Evolutionary conservation across 371 early-diverging fungal species (phyloP), one percentile per base, ranked within the genome.

Genomic region (Mucor saturninus): DNA sequence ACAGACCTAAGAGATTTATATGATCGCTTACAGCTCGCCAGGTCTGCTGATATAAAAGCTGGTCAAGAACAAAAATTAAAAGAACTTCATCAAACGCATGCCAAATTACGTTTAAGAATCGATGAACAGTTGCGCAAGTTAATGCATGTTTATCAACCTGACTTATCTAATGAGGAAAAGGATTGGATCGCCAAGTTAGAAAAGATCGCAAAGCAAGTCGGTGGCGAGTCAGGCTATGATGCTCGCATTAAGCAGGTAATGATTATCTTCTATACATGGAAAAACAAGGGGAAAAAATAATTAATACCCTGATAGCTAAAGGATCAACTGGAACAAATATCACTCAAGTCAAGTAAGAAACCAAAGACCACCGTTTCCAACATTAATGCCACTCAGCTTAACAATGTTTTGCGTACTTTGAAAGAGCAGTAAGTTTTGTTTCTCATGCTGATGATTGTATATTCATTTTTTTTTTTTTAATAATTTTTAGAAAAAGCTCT

Each of bases 61-160:
- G 54, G 7, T 13, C 61, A 59, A 13, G 28, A 70, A n/a, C 40
- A 67, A 13, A 42, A 42, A 50, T 29, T 73, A 10, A 59, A 67
- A 10, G 40, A 62, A 3, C 45, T 69, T 14, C 45, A 56, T 26
- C 46, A 62, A 15, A 61, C 29, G 13, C 67, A 70, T 39, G 29
- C 54, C 11, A 64, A 67, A 29, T 52, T 73, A 21, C 38, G 67
- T n/a, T 35, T 71, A 54, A 64, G 67, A 13, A 61, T 67, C 29
- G 72, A 71, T 39, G 61, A 51, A 14, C 64, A 64, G 11, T 49
- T 71, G 40, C 61, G 64, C n/a, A 45, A 45, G n/a, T 26, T 67
- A 11, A 61, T 71, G 58, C 42, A 52, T 4, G 48, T 10, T 2
- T 71, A 67, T 42, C 72, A 67, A 14, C 72, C 72, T 38, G 65